Conservation (phyloP, 768 basidiomycete species). For the Kwoniella bestiolae region DNA sequence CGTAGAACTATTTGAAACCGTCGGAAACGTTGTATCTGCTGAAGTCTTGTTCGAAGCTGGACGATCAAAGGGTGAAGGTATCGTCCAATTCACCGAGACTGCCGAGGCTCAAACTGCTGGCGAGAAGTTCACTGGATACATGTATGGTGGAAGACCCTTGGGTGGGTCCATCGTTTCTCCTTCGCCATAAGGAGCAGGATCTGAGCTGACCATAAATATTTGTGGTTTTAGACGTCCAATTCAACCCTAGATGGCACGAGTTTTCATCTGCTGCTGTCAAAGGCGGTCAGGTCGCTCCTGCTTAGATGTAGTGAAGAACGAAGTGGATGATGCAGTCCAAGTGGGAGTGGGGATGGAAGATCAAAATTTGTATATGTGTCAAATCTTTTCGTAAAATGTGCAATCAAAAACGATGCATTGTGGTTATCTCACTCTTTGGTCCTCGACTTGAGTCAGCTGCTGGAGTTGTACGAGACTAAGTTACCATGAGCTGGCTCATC, state of each 20-base stretch:
- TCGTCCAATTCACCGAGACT: slow-evolving; percentile 89
- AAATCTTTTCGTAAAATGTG: neutral
- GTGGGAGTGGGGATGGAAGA: neutral
- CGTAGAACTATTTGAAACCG: slow-evolving; percentile 97
- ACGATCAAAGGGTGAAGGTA: slow-evolving; percentile 90
- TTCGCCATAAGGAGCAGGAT: no score
- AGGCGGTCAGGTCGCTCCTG: slow-evolving; percentile 60
- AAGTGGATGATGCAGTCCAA: neutral
- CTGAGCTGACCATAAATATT: no score
- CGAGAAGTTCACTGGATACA: slow-evolving; percentile 94
- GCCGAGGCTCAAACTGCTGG: slow-evolving; percentile 93
- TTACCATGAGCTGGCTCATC: no score
- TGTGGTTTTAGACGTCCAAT: slow-evolving; percentile 72
- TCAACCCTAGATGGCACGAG: slow-evolving; percentile 94
- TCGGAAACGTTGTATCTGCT: slow-evolving; percentile 89
- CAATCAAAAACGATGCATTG: neutral
- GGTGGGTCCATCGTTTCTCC: slow-evolving; percentile 62
- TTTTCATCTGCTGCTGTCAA: slow-evolving; percentile 87
- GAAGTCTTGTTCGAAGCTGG: slow-evolving; percentile 93
- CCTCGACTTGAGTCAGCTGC: no score
- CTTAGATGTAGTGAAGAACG: neutral
- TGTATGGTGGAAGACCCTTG: slow-evolving; percentile 89
- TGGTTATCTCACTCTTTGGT: neutral
- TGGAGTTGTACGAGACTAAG: neutral
- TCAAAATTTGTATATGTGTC: neutral